phyloP scores from a whole-genome alignment of 805 yeast species.

The Kurtzmaniella fragi region DNA sequence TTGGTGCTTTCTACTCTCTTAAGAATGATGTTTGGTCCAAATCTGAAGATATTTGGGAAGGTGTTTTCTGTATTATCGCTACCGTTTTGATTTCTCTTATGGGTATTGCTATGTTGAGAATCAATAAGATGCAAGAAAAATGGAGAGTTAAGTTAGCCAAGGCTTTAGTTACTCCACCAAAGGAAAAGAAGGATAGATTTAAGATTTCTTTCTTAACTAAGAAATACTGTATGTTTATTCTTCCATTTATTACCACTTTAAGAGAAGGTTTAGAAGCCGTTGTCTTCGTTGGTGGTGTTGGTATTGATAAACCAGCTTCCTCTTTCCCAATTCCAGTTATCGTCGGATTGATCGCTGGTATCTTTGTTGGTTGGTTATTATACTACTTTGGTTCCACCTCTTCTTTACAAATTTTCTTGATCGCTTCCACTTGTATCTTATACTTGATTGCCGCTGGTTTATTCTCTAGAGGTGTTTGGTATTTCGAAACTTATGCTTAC shows the following conservation, averaged over 20 bases:
- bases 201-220: slow-evolving; percentile 32
- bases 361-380: slow-evolving; percentile 59
- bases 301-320: slow-evolving; percentile 27
- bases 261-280: slow-evolving; percentile 82
- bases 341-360: slow-evolving; percentile 79
- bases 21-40: slow-evolving; percentile 78
- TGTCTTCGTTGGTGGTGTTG: slow-evolving; percentile 44
- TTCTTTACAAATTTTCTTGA: slow-evolving; percentile 83
- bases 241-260: slow-evolving; percentile 85
- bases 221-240: slow-evolving; percentile 82
- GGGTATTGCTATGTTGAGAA: slow-evolving; percentile 96
- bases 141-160: slow-evolving; percentile 94
- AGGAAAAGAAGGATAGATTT: slow-evolving; percentile 43
- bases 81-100: slow-evolving; percentile 81
- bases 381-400: slow-evolving; percentile 79
- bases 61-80: slow-evolving; percentile 87
- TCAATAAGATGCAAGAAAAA: slow-evolving; percentile 93
- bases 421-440: slow-evolving; percentile 81
- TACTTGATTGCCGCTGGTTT: slow-evolving; percentile 90
- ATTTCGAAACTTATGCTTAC: slow-evolving; percentile 67
- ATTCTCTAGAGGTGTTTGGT: slow-evolving; percentile 92
- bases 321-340: slow-evolving; percentile 94
- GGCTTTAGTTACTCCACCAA: slow-evolving; percentile 64
- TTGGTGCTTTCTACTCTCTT: slow-evolving; percentile 84
- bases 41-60: slow-evolving; percentile 97